A percentile compares a stretch with the other conserved stretches of the same genome.
These are phyloP conservation scores for Penicillium sp. DNA, from an alignment of 2,329 filamentous ascomycete species.

Conservation along the genomic window DNA sequence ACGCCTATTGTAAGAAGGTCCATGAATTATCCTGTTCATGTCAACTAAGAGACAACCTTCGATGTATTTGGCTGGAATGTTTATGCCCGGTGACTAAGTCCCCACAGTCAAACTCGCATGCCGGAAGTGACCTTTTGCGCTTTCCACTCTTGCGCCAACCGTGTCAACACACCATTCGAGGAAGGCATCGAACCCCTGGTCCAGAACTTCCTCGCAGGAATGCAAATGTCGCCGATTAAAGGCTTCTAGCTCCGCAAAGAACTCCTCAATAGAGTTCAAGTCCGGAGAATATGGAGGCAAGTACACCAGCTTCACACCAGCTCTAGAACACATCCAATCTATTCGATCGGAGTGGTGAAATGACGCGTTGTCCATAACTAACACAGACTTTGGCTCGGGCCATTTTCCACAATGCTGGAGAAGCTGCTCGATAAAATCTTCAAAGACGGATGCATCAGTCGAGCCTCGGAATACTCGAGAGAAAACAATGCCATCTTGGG, in stretches of 20 bases:
- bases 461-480: not conserved
- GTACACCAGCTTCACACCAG: not conserved
- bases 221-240: not conserved
- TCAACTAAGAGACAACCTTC: no score
- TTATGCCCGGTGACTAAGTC: no score
- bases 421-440: no score
- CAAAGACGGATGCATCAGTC: not conserved
- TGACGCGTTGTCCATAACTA: no score
- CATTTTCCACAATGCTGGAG: no score
- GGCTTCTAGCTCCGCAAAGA: not conserved
- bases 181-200: slow-evolving; percentile 1
- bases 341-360: no score
- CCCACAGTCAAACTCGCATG: not conserved
- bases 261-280: slow-evolving; percentile 4
- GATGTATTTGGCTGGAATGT: no score
- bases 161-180: slow-evolving; percentile 2
- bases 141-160: slow-evolving; percentile 1
- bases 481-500: not conserved
- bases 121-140: slow-evolving; percentile 1
- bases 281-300: not conserved
- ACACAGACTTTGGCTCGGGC: no score
- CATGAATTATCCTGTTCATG: no score
- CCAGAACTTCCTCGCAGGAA: not conserved
- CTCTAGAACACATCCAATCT: no score
- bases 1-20: no score